A percentile compares a stretch with the other conserved stretches of the same genome.
phyloP scores from a whole-genome alignment of 331 rosid genomes.

The Arachis monticola region DNA sequence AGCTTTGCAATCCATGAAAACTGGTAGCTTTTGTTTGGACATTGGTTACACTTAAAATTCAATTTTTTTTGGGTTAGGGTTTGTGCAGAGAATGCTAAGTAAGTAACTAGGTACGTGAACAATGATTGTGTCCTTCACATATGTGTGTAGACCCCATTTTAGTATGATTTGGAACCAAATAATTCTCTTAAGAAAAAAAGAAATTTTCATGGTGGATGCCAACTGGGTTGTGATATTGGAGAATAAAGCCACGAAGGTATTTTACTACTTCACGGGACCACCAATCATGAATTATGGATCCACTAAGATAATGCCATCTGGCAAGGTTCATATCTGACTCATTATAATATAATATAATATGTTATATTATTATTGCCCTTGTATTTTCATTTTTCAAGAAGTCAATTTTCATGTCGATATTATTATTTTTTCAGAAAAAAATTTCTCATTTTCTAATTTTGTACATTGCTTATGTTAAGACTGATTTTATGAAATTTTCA shows the following conservation, averaged over 20 bases:
- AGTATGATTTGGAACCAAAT: slow-evolving; percentile 40
- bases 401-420: not conserved
- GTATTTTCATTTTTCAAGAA: not conserved
- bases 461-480: no score
- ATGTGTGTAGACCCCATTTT: slow-evolving; percentile 50
- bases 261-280: slow-evolving; percentile 55
- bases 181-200: not conserved
- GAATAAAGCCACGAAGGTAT: slow-evolving; percentile 60
- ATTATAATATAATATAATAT: not conserved
- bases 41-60: slow-evolving; percentile 30
- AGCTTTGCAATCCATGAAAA: slow-evolving; percentile 68
- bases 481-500: no score
- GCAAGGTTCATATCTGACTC: slow-evolving; percentile 33
- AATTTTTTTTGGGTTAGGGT: slow-evolving; percentile 17
- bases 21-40: slow-evolving; percentile 72
- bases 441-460: no score
- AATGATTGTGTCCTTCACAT: slow-evolving; percentile 44
- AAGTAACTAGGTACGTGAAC: slow-evolving; percentile 8
- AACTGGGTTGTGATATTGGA: slow-evolving; percentile 57
- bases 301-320: slow-evolving; percentile 48
- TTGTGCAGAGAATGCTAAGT: slow-evolving; percentile 23
- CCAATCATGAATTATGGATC: slow-evolving; percentile 52
- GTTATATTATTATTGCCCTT: not conserved
- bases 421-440: not conserved
- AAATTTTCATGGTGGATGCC: slow-evolving; percentile 73